Percentiles rank a stretch among this genome's conserved stretches.
These are phyloP conservation scores for Tuber calosporum DNA, from an alignment of 495 filamentous ascomycete genomes.

Conservation along the genomic window DNA sequence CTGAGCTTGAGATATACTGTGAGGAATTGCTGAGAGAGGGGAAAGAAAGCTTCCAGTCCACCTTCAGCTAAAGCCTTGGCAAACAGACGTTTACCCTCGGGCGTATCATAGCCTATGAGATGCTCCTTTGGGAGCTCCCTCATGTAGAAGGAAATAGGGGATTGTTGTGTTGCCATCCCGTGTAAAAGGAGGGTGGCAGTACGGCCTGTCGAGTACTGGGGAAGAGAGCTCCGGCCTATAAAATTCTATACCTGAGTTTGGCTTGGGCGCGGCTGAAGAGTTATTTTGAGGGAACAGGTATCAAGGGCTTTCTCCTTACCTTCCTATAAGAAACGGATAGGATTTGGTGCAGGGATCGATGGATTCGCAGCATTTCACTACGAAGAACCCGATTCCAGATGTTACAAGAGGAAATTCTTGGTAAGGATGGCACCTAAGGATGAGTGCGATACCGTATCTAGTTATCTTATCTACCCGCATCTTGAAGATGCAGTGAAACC, in stretches of 20 bases:
- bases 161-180: not conserved
- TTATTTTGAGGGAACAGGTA: not conserved
- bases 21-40: conserved; percentile 39
- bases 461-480: not conserved
- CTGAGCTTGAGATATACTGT: conserved; percentile 20
- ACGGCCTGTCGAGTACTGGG: not conserved
- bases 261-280: not conserved
- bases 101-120: conserved; percentile 36
- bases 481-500: not conserved
- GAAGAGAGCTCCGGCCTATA: not conserved
- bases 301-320: not conserved
- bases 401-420: not conserved
- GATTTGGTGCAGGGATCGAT: not conserved
- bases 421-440: not conserved
- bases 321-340: not conserved
- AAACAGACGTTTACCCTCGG: conserved; percentile 36
- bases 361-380: not conserved
- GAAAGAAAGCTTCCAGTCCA: conserved; percentile 38
- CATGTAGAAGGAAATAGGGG: conserved; percentile 38
- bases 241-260: not conserved
- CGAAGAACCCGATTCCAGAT: not conserved
- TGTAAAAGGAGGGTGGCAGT: not conserved
- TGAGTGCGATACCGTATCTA: not conserved
- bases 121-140: conserved; percentile 34
- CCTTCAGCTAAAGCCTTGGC: conserved; percentile 33